These are phyloP conservation scores for Martiniozyma asiatica DNA, from an alignment of 1,139 yeast species.

Conservation along the genomic window DNA sequence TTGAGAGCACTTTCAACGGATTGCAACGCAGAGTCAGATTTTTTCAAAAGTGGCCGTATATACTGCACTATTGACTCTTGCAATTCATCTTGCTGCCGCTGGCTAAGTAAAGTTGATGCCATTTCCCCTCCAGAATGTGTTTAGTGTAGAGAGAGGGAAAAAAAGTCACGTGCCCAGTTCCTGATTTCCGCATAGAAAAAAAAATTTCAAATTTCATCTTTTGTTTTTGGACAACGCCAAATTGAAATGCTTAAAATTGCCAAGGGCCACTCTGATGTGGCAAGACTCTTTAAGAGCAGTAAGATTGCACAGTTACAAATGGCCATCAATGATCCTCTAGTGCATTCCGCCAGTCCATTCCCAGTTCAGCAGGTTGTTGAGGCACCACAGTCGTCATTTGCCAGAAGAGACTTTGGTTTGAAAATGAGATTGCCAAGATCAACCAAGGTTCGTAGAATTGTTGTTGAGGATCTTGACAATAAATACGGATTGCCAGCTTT, in stretches of 20 bases:
- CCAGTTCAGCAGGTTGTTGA: constrained; percentile 51
- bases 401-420: constrained; percentile 54
- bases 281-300: constrained; percentile 17
- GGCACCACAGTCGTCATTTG: constrained; percentile 41
- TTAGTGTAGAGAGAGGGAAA: background rate
- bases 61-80: constrained; percentile 11
- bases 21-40: background rate
- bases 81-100: constrained; percentile 9
- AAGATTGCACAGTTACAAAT: constrained; percentile 22
- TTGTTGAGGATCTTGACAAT: constrained; percentile 40
- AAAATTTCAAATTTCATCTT: background rate
- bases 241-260: constrained; percentile 17
- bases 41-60: constrained; percentile 7
- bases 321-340: constrained; percentile 15
- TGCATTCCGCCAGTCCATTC: constrained; percentile 16
- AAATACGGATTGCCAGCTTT: constrained; percentile 40
- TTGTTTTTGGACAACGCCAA: no score
- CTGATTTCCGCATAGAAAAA: no score
- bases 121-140: no score
- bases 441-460: constrained; percentile 34
- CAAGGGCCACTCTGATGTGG: constrained; percentile 15
- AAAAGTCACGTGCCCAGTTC: constrained; percentile 3
- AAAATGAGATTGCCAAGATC: constrained; percentile 45
- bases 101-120: background rate
- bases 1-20: background rate